These are phyloP conservation scores for Dichomitus squalens DNA, from an alignment of 1,284 basidiomycete genomes.

Conservation along the genomic window DNA sequence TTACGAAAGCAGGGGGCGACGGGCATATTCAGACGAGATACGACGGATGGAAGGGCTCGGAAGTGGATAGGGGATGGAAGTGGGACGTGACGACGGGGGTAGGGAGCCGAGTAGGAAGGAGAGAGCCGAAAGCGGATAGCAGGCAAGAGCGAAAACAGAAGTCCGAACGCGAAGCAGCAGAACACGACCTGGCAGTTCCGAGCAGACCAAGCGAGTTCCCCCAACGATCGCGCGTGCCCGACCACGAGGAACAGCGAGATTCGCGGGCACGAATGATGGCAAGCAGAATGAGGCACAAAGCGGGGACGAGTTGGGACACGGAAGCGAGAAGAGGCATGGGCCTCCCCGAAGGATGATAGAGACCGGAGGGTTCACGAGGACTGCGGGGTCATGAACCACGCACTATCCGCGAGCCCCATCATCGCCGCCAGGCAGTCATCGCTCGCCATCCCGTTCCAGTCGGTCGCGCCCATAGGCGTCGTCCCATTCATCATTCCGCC, in stretches of 20 bases:
- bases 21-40: background rate
- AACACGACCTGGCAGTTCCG: background rate
- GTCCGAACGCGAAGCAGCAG: background rate
- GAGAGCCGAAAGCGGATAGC: background rate
- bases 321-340: background rate
- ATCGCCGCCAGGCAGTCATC: constrained; percentile 23
- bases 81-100: background rate
- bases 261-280: background rate
- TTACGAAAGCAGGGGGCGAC: background rate
- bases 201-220: background rate
- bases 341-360: background rate
- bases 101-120: background rate
- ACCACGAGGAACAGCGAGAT: background rate
- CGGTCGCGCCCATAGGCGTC: constrained; percentile 3
- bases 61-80: background rate
- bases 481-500: background rate
- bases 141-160: background rate
- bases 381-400: constrained; percentile 16
- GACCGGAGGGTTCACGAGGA: background rate
- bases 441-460: constrained; percentile 14
- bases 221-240: background rate
- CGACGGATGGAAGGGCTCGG: background rate
- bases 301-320: background rate
- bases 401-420: constrained; percentile 22
- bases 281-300: background rate